Percentiles rank a stretch among this genome's conserved stretches.
Evolutionary conservation across 768 basidiomycete species (phyloP).

Genomic region (Gautieria morchelliformis): DNA sequence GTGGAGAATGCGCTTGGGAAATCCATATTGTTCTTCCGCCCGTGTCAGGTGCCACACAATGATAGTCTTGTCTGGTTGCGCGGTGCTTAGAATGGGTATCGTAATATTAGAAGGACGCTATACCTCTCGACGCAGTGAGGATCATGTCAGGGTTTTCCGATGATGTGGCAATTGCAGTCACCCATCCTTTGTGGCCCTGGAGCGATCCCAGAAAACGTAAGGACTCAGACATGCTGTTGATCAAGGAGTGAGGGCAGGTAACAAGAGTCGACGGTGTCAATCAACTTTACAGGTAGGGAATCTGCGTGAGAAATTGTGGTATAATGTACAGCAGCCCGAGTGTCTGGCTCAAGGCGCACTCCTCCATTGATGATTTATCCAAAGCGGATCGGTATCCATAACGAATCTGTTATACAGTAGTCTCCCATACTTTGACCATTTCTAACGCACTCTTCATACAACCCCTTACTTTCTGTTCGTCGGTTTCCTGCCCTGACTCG

Average conservation of each 20-base stretch:
- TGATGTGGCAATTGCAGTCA: slow-evolving; percentile 96
- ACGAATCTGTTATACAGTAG: background rate
- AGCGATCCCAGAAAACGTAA: slow-evolving; percentile 88
- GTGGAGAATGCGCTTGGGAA: slow-evolving; percentile 93
- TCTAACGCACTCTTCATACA: background rate
- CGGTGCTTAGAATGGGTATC: slow-evolving; percentile 12
- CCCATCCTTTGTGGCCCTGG: slow-evolving; percentile 93
- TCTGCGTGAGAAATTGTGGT: slow-evolving; percentile 1
- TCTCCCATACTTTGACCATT: background rate
- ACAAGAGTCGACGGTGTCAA: background rate
- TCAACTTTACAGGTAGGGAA: background rate
- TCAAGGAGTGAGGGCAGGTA: background rate
- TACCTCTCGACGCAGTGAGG: slow-evolving; percentile 95
- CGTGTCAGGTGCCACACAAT: slow-evolving; percentile 99
- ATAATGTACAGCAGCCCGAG: slow-evolving; percentile 10
- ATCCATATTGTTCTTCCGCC: slow-evolving; percentile 82
- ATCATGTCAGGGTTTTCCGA: slow-evolving; percentile 99
- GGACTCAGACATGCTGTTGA: slow-evolving; percentile 61
- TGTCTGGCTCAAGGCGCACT: background rate
- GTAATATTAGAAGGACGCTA: slow-evolving; percentile 11
- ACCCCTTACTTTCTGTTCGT: background rate
- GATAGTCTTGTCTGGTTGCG: slow-evolving; percentile 86
- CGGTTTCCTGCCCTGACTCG: background rate
- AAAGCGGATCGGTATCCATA: background rate
- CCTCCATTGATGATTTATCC: background rate